Percentiles rank a stretch among this genome's conserved stretches.
Conservation (phyloP, 2,329 filamentous ascomycete genomes). For the Tolypocladium album region DNA sequence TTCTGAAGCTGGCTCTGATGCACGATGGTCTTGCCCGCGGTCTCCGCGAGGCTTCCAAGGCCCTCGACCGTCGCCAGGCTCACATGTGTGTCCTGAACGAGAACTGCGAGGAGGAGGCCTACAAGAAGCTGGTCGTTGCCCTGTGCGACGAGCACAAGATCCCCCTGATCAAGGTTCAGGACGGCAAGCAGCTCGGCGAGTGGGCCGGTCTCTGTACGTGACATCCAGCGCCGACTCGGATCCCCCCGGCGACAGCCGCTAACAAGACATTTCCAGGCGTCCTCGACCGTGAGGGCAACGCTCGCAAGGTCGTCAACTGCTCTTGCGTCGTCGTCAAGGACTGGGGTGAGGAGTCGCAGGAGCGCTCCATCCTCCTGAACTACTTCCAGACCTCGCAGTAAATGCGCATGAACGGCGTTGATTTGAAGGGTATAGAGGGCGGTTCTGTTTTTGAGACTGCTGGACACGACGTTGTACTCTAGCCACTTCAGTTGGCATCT, state of each 20-base stretch:
- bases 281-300: slow-evolving; percentile 97
- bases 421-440: slow-evolving; percentile 29
- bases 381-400: slow-evolving; percentile 96
- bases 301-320: slow-evolving; percentile 99
- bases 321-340: slow-evolving; percentile 99
- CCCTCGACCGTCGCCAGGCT: slow-evolving; percentile 94
- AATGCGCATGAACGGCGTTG: slow-evolving; percentile 18
- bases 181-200: slow-evolving; percentile 99
- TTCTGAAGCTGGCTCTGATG: slow-evolving; percentile 96
- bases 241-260: slow-evolving; percentile 11
- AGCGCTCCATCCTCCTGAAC: slow-evolving; percentile 98
- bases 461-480: slow-evolving; percentile 32
- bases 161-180: slow-evolving; percentile 98
- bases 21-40: slow-evolving; percentile 98
- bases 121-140: slow-evolving; percentile 99
- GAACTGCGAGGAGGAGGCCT: slow-evolving; percentile 99
- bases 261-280: slow-evolving; percentile 53
- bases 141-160: slow-evolving; percentile 99
- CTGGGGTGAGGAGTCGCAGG: slow-evolving; percentile 99
- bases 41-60: slow-evolving; percentile 97
- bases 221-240: background rate
- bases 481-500: slow-evolving; percentile 36
- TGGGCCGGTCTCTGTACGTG: slow-evolving; percentile 98
- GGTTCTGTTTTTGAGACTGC: slow-evolving; percentile 18
- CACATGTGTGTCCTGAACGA: slow-evolving; percentile 99